Evolutionary conservation across 306 rosid genomes (phyloP), one percentile per base, ranked within the genome.

Genomic region (Vigna angularis): DNA sequence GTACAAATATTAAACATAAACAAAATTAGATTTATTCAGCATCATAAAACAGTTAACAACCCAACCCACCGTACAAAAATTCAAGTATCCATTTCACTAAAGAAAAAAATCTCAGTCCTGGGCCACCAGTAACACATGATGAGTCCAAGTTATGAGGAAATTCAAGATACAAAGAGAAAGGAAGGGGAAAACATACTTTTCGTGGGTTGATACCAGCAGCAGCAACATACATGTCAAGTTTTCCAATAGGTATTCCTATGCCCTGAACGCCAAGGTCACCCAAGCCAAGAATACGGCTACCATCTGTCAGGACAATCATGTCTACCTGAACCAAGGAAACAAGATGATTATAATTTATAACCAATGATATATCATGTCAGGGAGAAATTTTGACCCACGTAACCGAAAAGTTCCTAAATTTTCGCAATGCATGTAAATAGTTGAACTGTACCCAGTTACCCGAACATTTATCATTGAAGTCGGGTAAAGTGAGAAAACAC

Each of bases 261-360:
- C 98, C 98, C 84, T 93, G 98, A 83, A 93, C 96, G 59, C 98
- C 98, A 80, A 93, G 98, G 68, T 93, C 98, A 72, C 98, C 98
- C 57, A 93, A 84, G 84, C 98, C 98, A 88, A 93, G 98, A 82
- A 93, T 89, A 72, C 98, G 98, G 73, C 98, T 93, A 64, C 98
- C 98, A 81, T 93, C 98, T 59, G 98, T 93, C 79, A 93, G 55
- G 83, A 93, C 98, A 66, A 93, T 89, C 98, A 93, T 93, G 85
- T 93, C 98, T 72, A 93, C 98, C 98, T 93, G 91, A 69, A 89
- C 71, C 57, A 62, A 26, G 78, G 22, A 75, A 64, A 42, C 16
- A 73, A 81, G 68, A 79, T 40, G 59, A 62, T 68, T 34, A 70
- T 61, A 66, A 36, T 14, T 63, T 34, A 70, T 66, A 66, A 36